phyloP scores from a whole-genome alignment of 192 early-diverging fungal species.

The Coemansia sp. region DNA sequence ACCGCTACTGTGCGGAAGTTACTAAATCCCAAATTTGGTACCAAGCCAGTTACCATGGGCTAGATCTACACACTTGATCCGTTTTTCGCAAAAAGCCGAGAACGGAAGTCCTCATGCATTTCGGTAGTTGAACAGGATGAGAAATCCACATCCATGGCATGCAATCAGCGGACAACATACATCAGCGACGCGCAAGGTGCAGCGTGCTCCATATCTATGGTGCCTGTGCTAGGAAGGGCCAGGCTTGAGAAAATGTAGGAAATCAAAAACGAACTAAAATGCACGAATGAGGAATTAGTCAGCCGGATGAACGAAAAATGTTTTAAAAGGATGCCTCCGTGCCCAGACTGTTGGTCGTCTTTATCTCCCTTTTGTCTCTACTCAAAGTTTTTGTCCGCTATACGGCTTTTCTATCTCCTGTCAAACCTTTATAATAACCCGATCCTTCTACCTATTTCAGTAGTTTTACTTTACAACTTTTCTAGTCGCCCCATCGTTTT shows the following conservation, averaged over 20 bases:
- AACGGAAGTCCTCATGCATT: neutral
- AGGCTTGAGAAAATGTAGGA: neutral
- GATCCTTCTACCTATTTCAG: neutral
- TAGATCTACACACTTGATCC: neutral
- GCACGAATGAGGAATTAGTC: constrained; percentile 3
- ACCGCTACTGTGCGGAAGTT: neutral
- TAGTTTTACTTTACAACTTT: neutral
- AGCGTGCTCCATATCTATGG: neutral
- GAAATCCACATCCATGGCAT: neutral
- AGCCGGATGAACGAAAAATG: neutral
- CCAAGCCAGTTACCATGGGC: neutral
- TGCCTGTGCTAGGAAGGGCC: neutral
- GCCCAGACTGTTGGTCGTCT: neutral
- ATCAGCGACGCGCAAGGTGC: neutral
- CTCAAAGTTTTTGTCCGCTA: neutral
- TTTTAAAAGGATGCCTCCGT: neutral
- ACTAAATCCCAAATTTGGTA: neutral
- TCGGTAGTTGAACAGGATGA: neutral
- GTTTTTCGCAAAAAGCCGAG: neutral
- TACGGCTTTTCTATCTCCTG: neutral
- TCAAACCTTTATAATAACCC: neutral
- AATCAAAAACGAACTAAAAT: neutral
- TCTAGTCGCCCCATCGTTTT: neutral
- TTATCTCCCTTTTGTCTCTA: neutral
- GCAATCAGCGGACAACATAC: neutral